These are phyloP conservation scores for Blastobotrys apis DNA, from an alignment of 1,139 yeast species.

Conservation along the genomic window DNA sequence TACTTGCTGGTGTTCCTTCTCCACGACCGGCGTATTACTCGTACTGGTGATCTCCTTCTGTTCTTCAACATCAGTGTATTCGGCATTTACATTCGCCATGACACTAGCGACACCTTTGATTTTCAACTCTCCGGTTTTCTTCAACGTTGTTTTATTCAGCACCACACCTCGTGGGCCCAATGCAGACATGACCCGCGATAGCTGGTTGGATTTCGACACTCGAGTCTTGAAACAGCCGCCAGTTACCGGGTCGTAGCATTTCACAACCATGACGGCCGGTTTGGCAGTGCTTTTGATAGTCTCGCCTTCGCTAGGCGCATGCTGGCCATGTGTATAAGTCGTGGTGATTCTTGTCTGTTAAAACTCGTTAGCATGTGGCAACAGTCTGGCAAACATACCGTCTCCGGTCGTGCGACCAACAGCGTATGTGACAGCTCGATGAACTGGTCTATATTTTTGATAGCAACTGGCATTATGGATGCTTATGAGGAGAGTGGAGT, in stretches of 20 bases:
- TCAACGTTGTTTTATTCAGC: constrained; percentile 18
- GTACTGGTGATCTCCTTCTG: too few species aligned
- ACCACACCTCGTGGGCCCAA: constrained; percentile 79
- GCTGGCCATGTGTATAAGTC: constrained; percentile 42
- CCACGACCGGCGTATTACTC: constrained; percentile 1
- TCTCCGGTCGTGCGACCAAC: constrained; percentile 47
- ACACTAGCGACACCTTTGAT: constrained; percentile 31
- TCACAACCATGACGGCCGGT: constrained; percentile 51
- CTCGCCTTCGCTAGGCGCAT: constrained; percentile 26
- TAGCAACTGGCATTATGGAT: constrained; percentile 31
- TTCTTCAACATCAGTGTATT: constrained; percentile 16
- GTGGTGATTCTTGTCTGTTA: constrained; percentile 43
- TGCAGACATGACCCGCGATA: constrained; percentile 73
- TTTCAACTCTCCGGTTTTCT: constrained; percentile 11
- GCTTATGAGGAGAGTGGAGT: too few species aligned
- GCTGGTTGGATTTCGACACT: constrained; percentile 67
- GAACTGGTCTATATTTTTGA: constrained; percentile 46
- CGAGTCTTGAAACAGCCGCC: constrained; percentile 63
- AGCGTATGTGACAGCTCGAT: constrained; percentile 45
- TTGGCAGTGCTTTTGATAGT: constrained; percentile 28
- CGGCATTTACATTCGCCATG: constrained; percentile 31
- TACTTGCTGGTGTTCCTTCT: constrained; percentile 4
- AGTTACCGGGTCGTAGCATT: constrained; percentile 64
- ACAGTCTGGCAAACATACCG: constrained; percentile 26
- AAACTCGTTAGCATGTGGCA: background rate